Percentiles rank a stretch among this genome's conserved stretches.
phyloP scores from a whole-genome alignment of 495 filamentous ascomycete species.

The Hyaloscypha variabilis region DNA sequence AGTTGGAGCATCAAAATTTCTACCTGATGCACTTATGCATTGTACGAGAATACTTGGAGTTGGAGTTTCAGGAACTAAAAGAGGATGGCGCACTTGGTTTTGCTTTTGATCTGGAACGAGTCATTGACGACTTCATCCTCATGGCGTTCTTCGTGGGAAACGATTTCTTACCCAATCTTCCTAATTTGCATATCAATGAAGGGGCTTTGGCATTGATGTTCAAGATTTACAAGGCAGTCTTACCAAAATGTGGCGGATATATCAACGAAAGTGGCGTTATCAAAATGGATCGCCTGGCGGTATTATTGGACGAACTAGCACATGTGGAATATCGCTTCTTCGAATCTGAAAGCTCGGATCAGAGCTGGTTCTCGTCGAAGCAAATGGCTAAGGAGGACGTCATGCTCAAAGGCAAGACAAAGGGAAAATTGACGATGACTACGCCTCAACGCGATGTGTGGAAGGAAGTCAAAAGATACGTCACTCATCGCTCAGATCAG shows the following conservation, averaged over 20 bases:
- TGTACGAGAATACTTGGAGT: slow-evolving; percentile 93
- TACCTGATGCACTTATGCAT: slow-evolving; percentile 97
- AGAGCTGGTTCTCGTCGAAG: slow-evolving; percentile 89
- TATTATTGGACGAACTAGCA: slow-evolving; percentile 81
- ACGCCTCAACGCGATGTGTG: slow-evolving; percentile 79
- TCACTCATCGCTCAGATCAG: slow-evolving; percentile 57
- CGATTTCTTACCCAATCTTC: slow-evolving; percentile 96
- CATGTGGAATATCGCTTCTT: slow-evolving; percentile 90
- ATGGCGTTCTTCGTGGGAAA: slow-evolving; percentile 99
- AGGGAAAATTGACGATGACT: slow-evolving; percentile 73
- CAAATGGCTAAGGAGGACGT: slow-evolving; percentile 62
- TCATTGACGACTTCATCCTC: slow-evolving; percentile 99
- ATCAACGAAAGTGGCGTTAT: slow-evolving; percentile 95
- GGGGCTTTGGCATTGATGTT: slow-evolving; percentile 97
- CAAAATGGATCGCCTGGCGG: slow-evolving; percentile 75
- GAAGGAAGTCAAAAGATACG: slow-evolving; percentile 79
- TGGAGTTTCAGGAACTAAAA: slow-evolving; percentile 95
- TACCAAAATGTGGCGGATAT: slow-evolving; percentile 89
- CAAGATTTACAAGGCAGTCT: slow-evolving; percentile 87
- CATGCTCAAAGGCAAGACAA: slow-evolving; percentile 60
- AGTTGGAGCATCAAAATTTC: slow-evolving; percentile 98
- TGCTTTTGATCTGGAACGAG: slow-evolving; percentile 89
- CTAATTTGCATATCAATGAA: slow-evolving; percentile 97
- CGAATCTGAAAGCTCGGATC: slow-evolving; percentile 85
- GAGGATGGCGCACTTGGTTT: slow-evolving; percentile 73